Conservation (phyloP, 139 green algal species). For the Chlorella sp. region DNA sequence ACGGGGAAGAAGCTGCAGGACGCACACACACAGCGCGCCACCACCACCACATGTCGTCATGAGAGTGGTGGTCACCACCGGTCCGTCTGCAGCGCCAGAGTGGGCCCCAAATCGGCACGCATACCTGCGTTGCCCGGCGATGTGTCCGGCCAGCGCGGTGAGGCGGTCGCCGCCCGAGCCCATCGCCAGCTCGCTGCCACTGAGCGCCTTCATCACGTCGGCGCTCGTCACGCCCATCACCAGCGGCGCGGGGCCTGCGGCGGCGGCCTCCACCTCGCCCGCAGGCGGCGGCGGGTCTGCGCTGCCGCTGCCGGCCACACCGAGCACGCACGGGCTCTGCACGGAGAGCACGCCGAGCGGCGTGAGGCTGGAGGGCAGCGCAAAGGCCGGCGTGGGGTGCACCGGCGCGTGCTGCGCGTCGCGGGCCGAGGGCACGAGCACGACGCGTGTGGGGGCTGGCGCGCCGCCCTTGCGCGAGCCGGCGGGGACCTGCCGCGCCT, state of each 20-base stretch:
- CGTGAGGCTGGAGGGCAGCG: slow-evolving; percentile 4
- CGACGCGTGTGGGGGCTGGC: slow-evolving; percentile 28
- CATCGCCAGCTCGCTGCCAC: slow-evolving; percentile 33
- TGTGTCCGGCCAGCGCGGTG: slow-evolving; percentile 58
- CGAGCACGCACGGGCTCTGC: slow-evolving; percentile 27
- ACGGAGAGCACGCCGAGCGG: slow-evolving; percentile 9
- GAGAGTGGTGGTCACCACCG: too few relatives aligned
- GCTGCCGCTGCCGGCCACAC: too few relatives aligned
- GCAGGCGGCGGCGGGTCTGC: slow-evolving; percentile 12
- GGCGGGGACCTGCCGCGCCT: slow-evolving; percentile 28
- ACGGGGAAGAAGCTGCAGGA: slow-evolving; percentile 86
- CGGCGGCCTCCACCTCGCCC: neutral
- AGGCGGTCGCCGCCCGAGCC: slow-evolving; percentile 54
- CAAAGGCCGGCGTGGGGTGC: slow-evolving; percentile 71
- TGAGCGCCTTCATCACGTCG: slow-evolving; percentile 28
- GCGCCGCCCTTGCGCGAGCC: too few relatives aligned
- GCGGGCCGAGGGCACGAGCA: slow-evolving; percentile 69
- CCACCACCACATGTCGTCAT: too few relatives aligned
- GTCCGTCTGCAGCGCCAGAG: too few relatives aligned
- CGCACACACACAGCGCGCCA: too few relatives aligned
- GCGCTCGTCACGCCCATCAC: slow-evolving; percentile 17
- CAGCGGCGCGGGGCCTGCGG: slow-evolving; percentile 8
- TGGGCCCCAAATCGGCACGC: too few relatives aligned
- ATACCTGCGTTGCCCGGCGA: slow-evolving; percentile 71
- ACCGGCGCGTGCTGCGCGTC: slow-evolving; percentile 65